phyloP scores from a whole-genome alignment of 169 alveolate genomes.

The Cryptosporidium baileyi region DNA sequence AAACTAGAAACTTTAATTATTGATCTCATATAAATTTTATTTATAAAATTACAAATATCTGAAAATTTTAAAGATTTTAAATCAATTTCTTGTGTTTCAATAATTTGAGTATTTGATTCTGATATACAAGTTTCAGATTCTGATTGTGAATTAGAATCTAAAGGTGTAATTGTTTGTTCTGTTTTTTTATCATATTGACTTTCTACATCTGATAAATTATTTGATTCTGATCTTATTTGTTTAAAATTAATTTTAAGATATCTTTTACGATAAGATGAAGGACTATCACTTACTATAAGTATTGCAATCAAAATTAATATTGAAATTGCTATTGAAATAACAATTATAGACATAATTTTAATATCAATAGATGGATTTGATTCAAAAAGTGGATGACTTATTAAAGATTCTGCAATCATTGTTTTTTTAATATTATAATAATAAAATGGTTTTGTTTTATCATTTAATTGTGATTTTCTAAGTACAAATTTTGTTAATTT shows the following conservation, averaged over 20 bases:
- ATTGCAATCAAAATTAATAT: not conserved
- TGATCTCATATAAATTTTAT: not conserved
- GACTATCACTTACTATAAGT: slow-evolving; percentile 15
- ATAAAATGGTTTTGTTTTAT: slow-evolving; percentile 39
- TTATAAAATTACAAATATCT: not conserved
- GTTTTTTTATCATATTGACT: not conserved
- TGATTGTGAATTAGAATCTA: not conserved
- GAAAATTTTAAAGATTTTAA: not conserved
- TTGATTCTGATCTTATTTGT: not conserved
- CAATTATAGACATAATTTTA: not conserved
- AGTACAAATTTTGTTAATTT: slow-evolving; percentile 14
- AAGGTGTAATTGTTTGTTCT: not conserved
- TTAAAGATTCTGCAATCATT: slow-evolving; percentile 10
- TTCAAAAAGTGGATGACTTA: slow-evolving; percentile 12
- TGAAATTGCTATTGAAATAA: not conserved
- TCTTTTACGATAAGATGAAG: slow-evolving; percentile 25
- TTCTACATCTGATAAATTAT: not conserved
- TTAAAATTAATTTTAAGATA: not conserved
- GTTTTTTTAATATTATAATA: slow-evolving; percentile 3
- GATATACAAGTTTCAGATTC: not conserved
- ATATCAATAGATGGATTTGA: not conserved
- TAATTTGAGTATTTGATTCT: not conserved
- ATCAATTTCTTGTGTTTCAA: not conserved
- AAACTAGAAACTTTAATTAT: not conserved
- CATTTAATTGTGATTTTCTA: slow-evolving; percentile 5